Evolutionary conservation across 2,329 filamentous ascomycete genomes (phyloP).

Genomic region (Parastagonospora avenae): DNA sequence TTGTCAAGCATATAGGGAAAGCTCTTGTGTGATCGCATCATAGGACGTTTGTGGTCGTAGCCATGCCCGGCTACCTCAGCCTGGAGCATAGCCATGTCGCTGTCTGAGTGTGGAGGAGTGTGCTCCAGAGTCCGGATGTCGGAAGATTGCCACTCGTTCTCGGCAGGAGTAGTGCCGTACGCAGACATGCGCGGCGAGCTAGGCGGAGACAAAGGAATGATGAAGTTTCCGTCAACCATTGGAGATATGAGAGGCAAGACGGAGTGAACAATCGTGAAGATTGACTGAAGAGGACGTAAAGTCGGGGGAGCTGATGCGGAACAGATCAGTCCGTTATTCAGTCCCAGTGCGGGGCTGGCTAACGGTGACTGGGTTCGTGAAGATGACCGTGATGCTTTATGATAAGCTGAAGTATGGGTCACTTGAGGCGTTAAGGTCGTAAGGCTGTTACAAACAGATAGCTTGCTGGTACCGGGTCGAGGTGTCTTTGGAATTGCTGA

Average conservation of each 20-base stretch:
- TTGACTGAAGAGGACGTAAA: slow-evolving; percentile 24
- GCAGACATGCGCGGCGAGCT: slow-evolving; percentile 58
- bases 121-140: slow-evolving; percentile 43
- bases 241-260: slow-evolving; percentile 31
- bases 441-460: slow-evolving; percentile 32
- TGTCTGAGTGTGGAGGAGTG: slow-evolving; percentile 40
- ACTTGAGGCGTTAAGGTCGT: slow-evolving; percentile 31
- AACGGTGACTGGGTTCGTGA: slow-evolving; percentile 38
- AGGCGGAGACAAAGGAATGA: slow-evolving; percentile 56
- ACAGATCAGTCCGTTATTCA: slow-evolving; percentile 33
- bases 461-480: slow-evolving; percentile 26
- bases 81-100: slow-evolving; percentile 47
- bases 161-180: slow-evolving; percentile 49
- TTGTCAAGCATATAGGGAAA: slow-evolving; percentile 50
- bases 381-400: slow-evolving; percentile 31
- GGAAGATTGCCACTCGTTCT: slow-evolving; percentile 52
- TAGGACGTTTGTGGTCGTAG: slow-evolving; percentile 46
- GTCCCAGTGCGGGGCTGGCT: slow-evolving; percentile 38
- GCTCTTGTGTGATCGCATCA: slow-evolving; percentile 51
- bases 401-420: slow-evolving; percentile 25
- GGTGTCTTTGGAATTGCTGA: slow-evolving; percentile 31
- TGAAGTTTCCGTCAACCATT: slow-evolving; percentile 53
- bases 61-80: slow-evolving; percentile 42
- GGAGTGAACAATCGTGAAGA: neutral
- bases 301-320: slow-evolving; percentile 29